A percentile compares a stretch with the other conserved stretches of the same genome.
Evolutionary conservation across 805 yeast species (phyloP).

Genomic region (Crinitomyces ghanaensis): DNA sequence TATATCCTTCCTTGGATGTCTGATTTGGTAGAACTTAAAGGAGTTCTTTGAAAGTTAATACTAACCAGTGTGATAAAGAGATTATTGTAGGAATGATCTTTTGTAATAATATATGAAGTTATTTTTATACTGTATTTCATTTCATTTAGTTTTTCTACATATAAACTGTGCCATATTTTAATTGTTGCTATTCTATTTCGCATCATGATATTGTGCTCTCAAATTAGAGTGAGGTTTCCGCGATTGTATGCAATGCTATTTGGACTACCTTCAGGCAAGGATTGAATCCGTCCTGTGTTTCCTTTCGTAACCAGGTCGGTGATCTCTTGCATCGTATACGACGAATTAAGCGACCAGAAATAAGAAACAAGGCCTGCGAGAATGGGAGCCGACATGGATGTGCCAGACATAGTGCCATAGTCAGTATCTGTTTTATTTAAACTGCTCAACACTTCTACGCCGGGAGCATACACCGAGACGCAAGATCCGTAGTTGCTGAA

Average conservation of each 20-base stretch:
- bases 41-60: no score
- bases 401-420: conserved; percentile 51
- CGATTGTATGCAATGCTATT: conserved; percentile 17
- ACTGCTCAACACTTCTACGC: conserved; percentile 68
- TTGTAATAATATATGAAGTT: conserved; percentile 4
- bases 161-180: no score
- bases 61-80: not conserved
- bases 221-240: conserved; percentile 5
- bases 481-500: conserved; percentile 94
- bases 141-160: no score
- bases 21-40: no score
- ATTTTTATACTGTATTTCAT: no score
- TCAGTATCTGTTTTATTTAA: conserved; percentile 20
- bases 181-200: no score
- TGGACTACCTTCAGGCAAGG: conserved; percentile 11
- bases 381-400: conserved; percentile 98
- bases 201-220: no score
- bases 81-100: not conserved
- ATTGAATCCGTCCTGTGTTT: conserved; percentile 11
- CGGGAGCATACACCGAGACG: conserved; percentile 96
- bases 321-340: conserved; percentile 17
- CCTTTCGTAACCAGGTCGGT: conserved; percentile 10
- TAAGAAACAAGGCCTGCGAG: conserved; percentile 86
- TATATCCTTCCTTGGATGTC: conserved; percentile 34
- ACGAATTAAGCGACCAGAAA: conserved; percentile 79